These are phyloP conservation scores for Fusarium liriodendri DNA, from an alignment of 2,329 filamentous ascomycete genomes.

Conservation along the genomic window DNA sequence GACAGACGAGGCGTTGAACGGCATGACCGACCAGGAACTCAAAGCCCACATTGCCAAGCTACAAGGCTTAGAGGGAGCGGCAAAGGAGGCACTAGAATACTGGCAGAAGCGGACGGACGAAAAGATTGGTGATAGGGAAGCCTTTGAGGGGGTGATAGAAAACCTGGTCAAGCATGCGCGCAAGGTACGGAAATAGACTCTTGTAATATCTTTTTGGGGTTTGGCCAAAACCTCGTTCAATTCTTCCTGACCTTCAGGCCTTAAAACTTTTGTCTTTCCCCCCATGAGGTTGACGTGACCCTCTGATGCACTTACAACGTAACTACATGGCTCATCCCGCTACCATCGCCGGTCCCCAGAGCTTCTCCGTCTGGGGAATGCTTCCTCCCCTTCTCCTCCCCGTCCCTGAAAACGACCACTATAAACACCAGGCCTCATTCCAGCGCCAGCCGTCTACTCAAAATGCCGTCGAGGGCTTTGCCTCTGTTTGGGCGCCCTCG, in stretches of 20 bases:
- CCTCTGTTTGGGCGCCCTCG: slow-evolving; percentile 35
- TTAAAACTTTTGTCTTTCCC: slow-evolving; percentile 35
- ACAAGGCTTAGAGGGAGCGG: slow-evolving; percentile 75
- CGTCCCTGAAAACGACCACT: slow-evolving; percentile 35
- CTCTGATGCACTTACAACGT: slow-evolving; percentile 43
- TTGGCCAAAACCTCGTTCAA: slow-evolving; percentile 33
- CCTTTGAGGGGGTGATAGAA: slow-evolving; percentile 96
- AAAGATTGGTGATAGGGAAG: slow-evolving; percentile 89
- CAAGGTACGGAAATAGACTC: slow-evolving; percentile 78
- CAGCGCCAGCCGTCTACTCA: slow-evolving; percentile 44
- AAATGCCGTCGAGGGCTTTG: slow-evolving; percentile 38
- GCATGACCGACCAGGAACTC: slow-evolving; percentile 83
- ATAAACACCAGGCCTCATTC: slow-evolving; percentile 42
- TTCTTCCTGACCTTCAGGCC: slow-evolving; percentile 33
- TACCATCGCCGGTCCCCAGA: slow-evolving; percentile 21
- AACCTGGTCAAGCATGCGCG: slow-evolving; percentile 93
- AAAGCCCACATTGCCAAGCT: slow-evolving; percentile 76
- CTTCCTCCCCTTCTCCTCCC: slow-evolving; percentile 22
- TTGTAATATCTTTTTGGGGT: slow-evolving; percentile 26
- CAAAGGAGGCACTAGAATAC: slow-evolving; percentile 83
- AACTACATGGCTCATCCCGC: slow-evolving; percentile 36
- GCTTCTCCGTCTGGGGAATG: slow-evolving; percentile 14
- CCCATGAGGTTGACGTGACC: slow-evolving; percentile 34
- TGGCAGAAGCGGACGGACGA: slow-evolving; percentile 90
- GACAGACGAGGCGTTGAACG: slow-evolving; percentile 83